Conservation (phyloP, 306 rosid species). For the Macrotyloma uniflorum region DNA sequence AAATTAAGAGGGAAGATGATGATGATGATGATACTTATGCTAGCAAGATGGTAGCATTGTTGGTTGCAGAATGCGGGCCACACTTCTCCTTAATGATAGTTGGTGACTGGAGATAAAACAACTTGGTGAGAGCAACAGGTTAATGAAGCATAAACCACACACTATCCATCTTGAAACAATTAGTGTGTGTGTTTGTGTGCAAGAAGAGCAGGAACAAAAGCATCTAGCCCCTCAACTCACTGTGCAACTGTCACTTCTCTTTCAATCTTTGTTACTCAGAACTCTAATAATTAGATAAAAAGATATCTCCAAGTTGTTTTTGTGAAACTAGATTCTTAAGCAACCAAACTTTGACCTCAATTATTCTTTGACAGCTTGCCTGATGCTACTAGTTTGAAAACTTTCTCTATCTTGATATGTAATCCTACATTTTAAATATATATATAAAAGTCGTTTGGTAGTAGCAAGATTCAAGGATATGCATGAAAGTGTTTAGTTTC, state of each 20-base stretch:
- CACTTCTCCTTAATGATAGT: slow-evolving; percentile 25
- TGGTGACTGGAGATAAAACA: slow-evolving; percentile 32
- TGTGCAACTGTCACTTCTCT: slow-evolving; percentile 37
- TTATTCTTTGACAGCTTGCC: slow-evolving; percentile 37
- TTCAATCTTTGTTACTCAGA: slow-evolving; percentile 39
- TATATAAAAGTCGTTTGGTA: neutral
- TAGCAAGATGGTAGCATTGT: slow-evolving; percentile 31
- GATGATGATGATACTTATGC: slow-evolving; percentile 9
- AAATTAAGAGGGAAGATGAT: neutral
- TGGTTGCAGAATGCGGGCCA: slow-evolving; percentile 38
- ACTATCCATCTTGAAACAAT: slow-evolving; percentile 6
- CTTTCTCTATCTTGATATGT: neutral
- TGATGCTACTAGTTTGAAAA: slow-evolving; percentile 25
- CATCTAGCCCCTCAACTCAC: slow-evolving; percentile 22
- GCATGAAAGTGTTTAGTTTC: neutral
- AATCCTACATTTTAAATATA: neutral
- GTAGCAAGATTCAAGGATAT: neutral
- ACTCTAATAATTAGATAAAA: slow-evolving; percentile 31
- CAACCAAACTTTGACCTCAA: slow-evolving; percentile 27
- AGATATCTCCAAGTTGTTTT: slow-evolving; percentile 34
- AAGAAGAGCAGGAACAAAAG: slow-evolving; percentile 27
- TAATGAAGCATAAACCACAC: slow-evolving; percentile 39
- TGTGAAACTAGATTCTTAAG: slow-evolving; percentile 19
- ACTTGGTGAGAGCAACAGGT: slow-evolving; percentile 41
- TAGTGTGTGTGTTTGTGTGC: neutral